Base-by-base conservation (phyloP, 345 rosid genomes). In the Bruguiera sexangula region DNA sequence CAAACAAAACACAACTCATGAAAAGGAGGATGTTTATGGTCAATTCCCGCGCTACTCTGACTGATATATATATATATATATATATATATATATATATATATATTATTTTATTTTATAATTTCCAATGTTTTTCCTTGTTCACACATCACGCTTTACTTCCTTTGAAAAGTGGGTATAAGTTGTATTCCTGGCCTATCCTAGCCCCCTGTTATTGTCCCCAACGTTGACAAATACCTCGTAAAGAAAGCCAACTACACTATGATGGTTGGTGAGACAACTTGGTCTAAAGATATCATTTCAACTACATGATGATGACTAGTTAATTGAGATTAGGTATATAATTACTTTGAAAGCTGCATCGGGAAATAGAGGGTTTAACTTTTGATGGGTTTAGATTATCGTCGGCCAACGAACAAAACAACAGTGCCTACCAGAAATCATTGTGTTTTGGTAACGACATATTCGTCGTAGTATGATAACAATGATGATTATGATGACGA, bases 1-100 rank as follows among this genome's bases (percentile, higher is more conserved):
- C 1, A 22, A 29, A 31, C 46, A 54, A 56, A 62, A 51, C 18
- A 13, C 31, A 29, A 18, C 16, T 5, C 26, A 37, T 2, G 0
- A 62, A 62, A 70, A 60, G 51, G 2, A 15, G 57, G 62, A 22
- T 11, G 32, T 63, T 56, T 31, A 6, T 70, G 81, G 88, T 84
- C 86, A 86, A 77, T 82, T 61, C 81, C 66, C 74, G 75, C 57
- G 75, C 76, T 48, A 46, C 57, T 69, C 66, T 77, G 65, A 81
- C 72, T 37, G 8, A 39, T 11, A 39, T 6, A 37, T 10, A 10
- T 10, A 10, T 43, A n/a, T n/a, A n/a, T n/a, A n/a, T n/a, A n/a
- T n/a, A n/a, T n/a, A n/a, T n/a, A n/a, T n/a, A n/a, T n/a, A n/a
- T n/a, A n/a, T n/a, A n/a, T n/a, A n/a, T n/a, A n/a, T n/a, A n/a